Conservation (phyloP, 2,329 filamentous ascomycete species). For the Colletotrichum tropicicola region DNA sequence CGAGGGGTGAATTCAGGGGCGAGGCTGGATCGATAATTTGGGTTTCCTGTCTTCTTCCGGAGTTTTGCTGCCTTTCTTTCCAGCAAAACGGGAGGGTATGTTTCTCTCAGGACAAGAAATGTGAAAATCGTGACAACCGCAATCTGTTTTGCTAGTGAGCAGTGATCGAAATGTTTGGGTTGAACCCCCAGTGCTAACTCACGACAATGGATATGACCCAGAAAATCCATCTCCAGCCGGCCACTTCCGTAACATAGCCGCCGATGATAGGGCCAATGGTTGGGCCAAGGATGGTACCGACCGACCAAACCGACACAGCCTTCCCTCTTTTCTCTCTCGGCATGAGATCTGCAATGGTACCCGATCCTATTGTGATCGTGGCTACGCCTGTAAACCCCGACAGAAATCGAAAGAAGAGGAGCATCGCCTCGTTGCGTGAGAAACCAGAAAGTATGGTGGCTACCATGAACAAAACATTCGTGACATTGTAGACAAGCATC, state of each 20-base stretch:
- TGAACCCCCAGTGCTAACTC: no score
- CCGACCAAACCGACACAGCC: conserved; percentile 49
- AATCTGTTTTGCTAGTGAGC: conserved; percentile 34
- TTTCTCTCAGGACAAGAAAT: conserved; percentile 53
- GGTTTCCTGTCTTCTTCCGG: conserved; percentile 61
- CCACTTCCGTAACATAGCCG: conserved; percentile 43
- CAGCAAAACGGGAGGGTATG: conserved; percentile 57
- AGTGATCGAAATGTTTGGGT: no score
- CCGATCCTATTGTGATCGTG: conserved; percentile 59
- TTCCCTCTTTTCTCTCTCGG: conserved; percentile 42
- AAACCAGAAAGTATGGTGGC: conserved; percentile 58
- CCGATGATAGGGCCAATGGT: conserved; percentile 52
- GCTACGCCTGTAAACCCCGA: conserved; percentile 69
- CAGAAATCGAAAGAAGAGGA: conserved; percentile 68
- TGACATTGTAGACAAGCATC: conserved; percentile 45
- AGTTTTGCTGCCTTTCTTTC: conserved; percentile 51
- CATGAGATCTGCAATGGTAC: conserved; percentile 14
- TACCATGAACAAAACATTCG: conserved; percentile 41
- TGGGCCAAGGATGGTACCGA: conserved; percentile 53
- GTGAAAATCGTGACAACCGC: conserved; percentile 46
- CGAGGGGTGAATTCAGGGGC: conserved; percentile 46
- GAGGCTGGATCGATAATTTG: conserved; percentile 63
- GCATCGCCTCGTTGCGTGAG: conserved; percentile 54
- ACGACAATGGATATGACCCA: background rate
- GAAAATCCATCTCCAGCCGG: conserved; percentile 53